Percentiles rank a stretch among this genome's conserved stretches.
These are phyloP conservation scores for Coniochaeta hoffmannii DNA, from an alignment of 2,329 filamentous ascomycete species.

Conservation along the genomic window DNA sequence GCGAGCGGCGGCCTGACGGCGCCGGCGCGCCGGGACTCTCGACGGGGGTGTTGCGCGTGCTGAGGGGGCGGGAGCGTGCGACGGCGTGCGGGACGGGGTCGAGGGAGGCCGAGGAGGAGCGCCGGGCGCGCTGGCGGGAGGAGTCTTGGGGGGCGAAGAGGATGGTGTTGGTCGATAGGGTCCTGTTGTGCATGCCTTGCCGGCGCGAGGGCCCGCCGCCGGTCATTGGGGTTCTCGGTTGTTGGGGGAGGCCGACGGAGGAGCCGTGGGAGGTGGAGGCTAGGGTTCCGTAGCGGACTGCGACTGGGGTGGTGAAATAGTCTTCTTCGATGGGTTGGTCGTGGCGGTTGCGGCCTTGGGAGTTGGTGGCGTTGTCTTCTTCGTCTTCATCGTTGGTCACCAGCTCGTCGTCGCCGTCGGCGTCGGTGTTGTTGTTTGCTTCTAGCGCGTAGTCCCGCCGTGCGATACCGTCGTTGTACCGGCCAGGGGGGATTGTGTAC, in stretches of 20 bases:
- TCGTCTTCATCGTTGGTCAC: conserved; percentile 71
- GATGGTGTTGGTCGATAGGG: conserved; percentile 75
- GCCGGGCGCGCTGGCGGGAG: conserved; percentile 23
- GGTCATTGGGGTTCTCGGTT: conserved; percentile 12
- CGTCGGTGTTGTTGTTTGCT: conserved; percentile 63
- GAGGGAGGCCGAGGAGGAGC: conserved; percentile 37
- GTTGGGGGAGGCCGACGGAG: conserved; percentile 6
- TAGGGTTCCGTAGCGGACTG: conserved; percentile 28
- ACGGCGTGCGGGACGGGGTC: conserved; percentile 17
- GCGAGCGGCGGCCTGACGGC: conserved; percentile 44
- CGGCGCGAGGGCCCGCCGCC: conserved; percentile 17
- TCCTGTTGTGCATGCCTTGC: conserved; percentile 56
- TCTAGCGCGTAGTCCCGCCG: conserved; percentile 34
- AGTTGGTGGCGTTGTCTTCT: conserved; percentile 39
- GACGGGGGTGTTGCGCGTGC: conserved; percentile 28
- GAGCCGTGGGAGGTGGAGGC: conserved; percentile 24
- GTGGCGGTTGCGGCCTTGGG: conserved; percentile 22
- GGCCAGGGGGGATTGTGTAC: conserved; percentile 18
- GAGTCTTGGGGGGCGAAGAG: conserved; percentile 66
- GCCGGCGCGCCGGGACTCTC: conserved; percentile 36
- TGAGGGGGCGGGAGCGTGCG: conserved; percentile 27
- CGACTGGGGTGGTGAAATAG: conserved; percentile 48
- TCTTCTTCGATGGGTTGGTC: conserved; percentile 30
- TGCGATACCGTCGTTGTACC: conserved; percentile 19
- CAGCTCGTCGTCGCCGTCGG: conserved; percentile 86